phyloP scores from a whole-genome alignment of 2,329 filamentous ascomycete species.

The Ophiocordyceps robertsii region DNA sequence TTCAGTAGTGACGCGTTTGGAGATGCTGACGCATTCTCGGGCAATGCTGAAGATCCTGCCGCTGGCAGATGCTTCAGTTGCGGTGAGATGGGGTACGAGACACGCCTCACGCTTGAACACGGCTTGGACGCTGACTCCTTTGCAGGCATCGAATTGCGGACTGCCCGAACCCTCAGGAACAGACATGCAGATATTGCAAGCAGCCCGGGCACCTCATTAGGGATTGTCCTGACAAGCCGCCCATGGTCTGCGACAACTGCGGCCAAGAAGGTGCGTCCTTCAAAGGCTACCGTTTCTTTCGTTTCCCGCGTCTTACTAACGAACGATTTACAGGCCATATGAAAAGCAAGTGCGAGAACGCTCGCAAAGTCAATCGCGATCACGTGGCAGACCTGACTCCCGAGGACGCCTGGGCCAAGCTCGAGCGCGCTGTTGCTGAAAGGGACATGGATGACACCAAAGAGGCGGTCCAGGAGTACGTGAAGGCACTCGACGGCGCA shows the following conservation, averaged over 20 bases:
- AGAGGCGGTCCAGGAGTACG: slow-evolving; percentile 42
- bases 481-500: slow-evolving; percentile 41
- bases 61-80: neutral
- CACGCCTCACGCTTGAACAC: neutral
- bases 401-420: slow-evolving; percentile 44
- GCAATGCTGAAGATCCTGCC: neutral
- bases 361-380: slow-evolving; percentile 43
- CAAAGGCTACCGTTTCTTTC: too few relatives aligned
- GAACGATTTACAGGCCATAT: slow-evolving; percentile 33
- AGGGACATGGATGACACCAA: slow-evolving; percentile 51
- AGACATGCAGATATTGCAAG: slow-evolving; percentile 31
- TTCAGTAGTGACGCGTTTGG: neutral
- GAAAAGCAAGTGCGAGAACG: slow-evolving; percentile 40
- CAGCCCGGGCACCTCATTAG: slow-evolving; percentile 39
- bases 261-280: slow-evolving; percentile 37
- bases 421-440: slow-evolving; percentile 36
- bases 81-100: neutral
- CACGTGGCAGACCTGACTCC: slow-evolving; percentile 31
- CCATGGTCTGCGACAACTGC: slow-evolving; percentile 48
- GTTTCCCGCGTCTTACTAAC: too few relatives aligned
- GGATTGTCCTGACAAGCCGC: slow-evolving; percentile 48
- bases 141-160: slow-evolving; percentile 18
- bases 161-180: slow-evolving; percentile 18
- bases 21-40: neutral
- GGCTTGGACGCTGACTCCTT: slow-evolving; percentile 2